These are phyloP conservation scores for Stentor coeruleus DNA, from an alignment of 73 alveolate species.

Conservation along the genomic window DNA sequence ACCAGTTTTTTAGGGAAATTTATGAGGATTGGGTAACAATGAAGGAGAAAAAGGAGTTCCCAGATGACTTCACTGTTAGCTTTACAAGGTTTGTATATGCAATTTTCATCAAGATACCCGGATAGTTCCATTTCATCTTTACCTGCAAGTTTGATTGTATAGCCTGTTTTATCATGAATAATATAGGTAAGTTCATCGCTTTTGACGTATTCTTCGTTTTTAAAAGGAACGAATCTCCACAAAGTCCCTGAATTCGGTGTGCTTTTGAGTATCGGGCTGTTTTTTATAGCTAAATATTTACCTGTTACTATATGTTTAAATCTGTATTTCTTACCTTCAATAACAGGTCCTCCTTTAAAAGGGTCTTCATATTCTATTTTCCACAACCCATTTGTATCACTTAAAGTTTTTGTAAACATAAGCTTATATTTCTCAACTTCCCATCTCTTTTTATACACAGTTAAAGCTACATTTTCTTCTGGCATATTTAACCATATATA, in stretches of 20 bases:
- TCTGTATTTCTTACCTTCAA: constrained; percentile 26
- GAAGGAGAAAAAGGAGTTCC: constrained; percentile 24
- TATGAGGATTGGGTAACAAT: constrained; percentile 13
- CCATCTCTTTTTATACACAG: background rate
- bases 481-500: background rate
- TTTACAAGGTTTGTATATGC: background rate
- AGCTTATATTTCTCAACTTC: background rate
- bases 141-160: background rate
- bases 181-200: background rate
- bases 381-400: constrained; percentile 46
- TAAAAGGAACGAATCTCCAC: background rate
- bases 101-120: background rate
- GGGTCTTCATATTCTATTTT: constrained; percentile 34
- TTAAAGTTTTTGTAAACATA: background rate
- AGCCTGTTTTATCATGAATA: background rate
- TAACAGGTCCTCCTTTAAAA: constrained; percentile 37
- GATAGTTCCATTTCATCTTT: background rate
- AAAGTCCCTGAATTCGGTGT: background rate
- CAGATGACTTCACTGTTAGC: constrained; percentile 16
- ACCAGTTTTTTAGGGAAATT: constrained; percentile 3
- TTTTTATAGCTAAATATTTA: constrained; percentile 34
- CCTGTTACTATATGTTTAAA: constrained; percentile 42
- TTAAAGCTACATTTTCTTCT: background rate
- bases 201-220: background rate
- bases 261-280: background rate